A percentile compares a stretch with the other conserved stretches of the same genome.
Conservation (phyloP, 1,284 basidiomycete genomes). For the Blastosporella zonata region DNA sequence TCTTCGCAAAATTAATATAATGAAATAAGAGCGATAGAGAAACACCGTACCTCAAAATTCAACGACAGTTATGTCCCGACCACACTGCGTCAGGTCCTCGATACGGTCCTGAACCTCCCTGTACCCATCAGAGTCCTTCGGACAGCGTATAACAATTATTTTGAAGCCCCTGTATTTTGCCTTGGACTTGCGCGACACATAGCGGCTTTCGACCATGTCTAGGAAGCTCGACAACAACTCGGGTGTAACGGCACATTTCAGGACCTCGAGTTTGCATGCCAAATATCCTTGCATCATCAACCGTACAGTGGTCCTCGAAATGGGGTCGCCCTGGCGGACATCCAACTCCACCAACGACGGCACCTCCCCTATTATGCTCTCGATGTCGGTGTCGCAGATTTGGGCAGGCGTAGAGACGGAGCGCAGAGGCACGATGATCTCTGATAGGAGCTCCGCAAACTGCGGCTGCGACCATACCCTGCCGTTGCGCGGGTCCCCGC, state of each 20-base stretch:
- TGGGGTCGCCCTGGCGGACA: constrained; percentile 9
- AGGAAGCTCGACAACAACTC: constrained; percentile 10
- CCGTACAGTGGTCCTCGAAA: constrained; percentile 14
- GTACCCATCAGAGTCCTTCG: constrained; percentile 7
- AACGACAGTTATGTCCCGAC: constrained; percentile 9
- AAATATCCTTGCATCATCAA: constrained; percentile 12
- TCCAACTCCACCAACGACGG: constrained; percentile 13
- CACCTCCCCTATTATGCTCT: constrained; percentile 14
- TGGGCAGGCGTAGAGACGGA: constrained; percentile 13
- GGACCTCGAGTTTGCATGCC: constrained; percentile 7
- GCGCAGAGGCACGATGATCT: neutral
- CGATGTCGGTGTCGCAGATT: constrained; percentile 12
- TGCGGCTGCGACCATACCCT: constrained; percentile 9
- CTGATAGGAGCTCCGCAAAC: neutral
- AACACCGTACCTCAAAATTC: neutral
- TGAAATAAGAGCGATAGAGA: no score
- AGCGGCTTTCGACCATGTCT: constrained; percentile 18
- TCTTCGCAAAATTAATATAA: no score
- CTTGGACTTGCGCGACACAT: constrained; percentile 8
- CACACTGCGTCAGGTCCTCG: constrained; percentile 5
- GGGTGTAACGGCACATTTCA: constrained; percentile 12
- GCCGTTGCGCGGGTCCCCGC: constrained; percentile 1
- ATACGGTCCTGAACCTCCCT: constrained; percentile 6
- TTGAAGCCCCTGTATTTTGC: constrained; percentile 14
- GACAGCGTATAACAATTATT: constrained; percentile 10